Evolutionary conservation across 768 basidiomycete species (phyloP).

Genomic region (Lactarius hatsudake): DNA sequence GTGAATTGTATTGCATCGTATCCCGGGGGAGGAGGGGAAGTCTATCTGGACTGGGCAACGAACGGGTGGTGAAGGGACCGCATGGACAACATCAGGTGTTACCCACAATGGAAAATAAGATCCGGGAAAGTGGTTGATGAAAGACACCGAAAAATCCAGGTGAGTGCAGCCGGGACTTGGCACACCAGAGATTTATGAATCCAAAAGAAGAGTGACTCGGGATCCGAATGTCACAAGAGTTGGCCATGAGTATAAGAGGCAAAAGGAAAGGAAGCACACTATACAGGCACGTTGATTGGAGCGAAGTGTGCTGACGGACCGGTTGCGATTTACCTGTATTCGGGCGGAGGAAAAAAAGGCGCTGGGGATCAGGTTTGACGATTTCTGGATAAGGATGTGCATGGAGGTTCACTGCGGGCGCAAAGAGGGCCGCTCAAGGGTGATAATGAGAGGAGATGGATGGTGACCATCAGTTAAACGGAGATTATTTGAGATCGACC

Average conservation of each 20-base stretch:
- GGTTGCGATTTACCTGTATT: slow-evolving; percentile 17
- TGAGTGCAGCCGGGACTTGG: slow-evolving; percentile 15
- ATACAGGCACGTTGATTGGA: slow-evolving; percentile 9
- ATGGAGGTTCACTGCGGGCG: background rate
- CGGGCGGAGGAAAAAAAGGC: slow-evolving; percentile 4
- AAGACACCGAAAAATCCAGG: slow-evolving; percentile 9
- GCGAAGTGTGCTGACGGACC: slow-evolving; percentile 3
- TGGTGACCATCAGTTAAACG: slow-evolving; percentile 20
- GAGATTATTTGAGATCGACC: slow-evolving; percentile 17
- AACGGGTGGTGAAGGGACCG: slow-evolving; percentile 9
- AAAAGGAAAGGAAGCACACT: slow-evolving; percentile 10
- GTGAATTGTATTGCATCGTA: slow-evolving; percentile 1
- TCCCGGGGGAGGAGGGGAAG: background rate
- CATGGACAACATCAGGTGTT: slow-evolving; percentile 12
- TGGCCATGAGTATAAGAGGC: slow-evolving; percentile 7
- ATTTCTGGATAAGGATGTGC: slow-evolving; percentile 4
- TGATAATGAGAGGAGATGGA: background rate
- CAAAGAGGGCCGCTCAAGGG: slow-evolving; percentile 10
- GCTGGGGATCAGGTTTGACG: background rate
- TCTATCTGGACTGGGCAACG: slow-evolving; percentile 10
- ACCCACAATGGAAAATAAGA: slow-evolving; percentile 4
- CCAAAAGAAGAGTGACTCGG: slow-evolving; percentile 3
- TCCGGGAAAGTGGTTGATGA: slow-evolving; percentile 2
- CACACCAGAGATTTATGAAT: slow-evolving; percentile 1
- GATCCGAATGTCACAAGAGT: slow-evolving; percentile 13